Base-by-base conservation (phyloP, 441 rosid genomes). In the Manihot esculenta region DNA sequence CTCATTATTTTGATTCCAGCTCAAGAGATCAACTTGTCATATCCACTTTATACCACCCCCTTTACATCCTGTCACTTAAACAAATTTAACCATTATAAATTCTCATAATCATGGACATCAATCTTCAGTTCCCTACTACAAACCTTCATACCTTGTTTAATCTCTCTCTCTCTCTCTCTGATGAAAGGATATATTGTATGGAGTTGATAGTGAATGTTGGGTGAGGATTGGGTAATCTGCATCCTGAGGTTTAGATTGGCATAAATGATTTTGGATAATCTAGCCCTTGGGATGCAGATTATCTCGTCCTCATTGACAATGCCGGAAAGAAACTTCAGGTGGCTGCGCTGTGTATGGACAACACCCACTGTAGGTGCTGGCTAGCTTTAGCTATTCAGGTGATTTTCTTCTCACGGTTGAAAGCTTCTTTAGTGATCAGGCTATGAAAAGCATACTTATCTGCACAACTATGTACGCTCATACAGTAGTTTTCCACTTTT, bases 191-290 rank as follows among this genome's bases (percentile, higher is more conserved):
- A 26, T 15, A 8, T 8, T 15, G 17, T 14, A 24, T 26, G 13
- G 23, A 50, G 35, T 20, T 56, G 13, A 6, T 24, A 26, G 14
- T 26, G 13, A n/a, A 76, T 83, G 76, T 82, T 82, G 90, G 73
- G 84, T 82, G 49, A 80, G 89, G 92, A 87, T 51, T 64, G 47
- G 94, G 88, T 91, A 93, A 93, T 90, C 98, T 89, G 98, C 97
- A 91, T 93, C 98, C 97, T 93, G 97, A 91, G 98, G 98, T 93
- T 88, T 87, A 78, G 86, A 77, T 81, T 68, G 44, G 49, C 77
- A 41, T 42, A 15, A 12, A 11, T 18, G 15, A 50, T 14, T 9
- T 27, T 51, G 68, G 65, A 71, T 59, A 44, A 73, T 85, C 86
- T 84, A 86, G 77, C 23, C 93, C 92, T 84, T 69, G 81, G 96